These are phyloP conservation scores for Yamadazyma taylorii DNA, from an alignment of 1,139 yeast species.

Conservation along the genomic window DNA sequence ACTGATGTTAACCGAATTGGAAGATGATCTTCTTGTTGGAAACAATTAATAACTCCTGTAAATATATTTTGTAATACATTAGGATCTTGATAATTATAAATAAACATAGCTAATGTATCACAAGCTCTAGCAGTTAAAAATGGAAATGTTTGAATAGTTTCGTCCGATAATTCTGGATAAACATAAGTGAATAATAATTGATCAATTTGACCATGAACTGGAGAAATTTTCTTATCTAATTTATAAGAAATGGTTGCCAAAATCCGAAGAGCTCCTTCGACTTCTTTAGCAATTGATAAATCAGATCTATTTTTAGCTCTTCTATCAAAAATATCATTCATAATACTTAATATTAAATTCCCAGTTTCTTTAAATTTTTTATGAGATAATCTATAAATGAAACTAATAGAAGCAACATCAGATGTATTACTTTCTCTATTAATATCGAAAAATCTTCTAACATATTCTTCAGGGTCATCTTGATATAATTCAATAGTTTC, in stretches of 20 bases:
- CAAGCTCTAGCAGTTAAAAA: constrained; percentile 59
- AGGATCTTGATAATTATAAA: constrained; percentile 38
- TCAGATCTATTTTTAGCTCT: constrained; percentile 35
- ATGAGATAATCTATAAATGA: constrained; percentile 53
- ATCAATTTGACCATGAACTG: constrained; percentile 48
- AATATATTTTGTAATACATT: constrained; percentile 45
- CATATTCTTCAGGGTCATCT: constrained; percentile 73
- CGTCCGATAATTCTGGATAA: constrained; percentile 45
- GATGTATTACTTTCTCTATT: constrained; percentile 74
- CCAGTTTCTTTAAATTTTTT: constrained; percentile 49
- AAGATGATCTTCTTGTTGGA: constrained; percentile 40
- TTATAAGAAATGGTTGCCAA: constrained; percentile 47
- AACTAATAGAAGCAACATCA: constrained; percentile 80
- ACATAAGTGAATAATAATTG: constrained; percentile 44
- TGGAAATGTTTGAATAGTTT: constrained; percentile 32
- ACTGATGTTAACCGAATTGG: constrained; percentile 55
- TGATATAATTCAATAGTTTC: constrained; percentile 63
- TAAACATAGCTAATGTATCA: constrained; percentile 52
- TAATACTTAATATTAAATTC: constrained; percentile 41
- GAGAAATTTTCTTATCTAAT: constrained; percentile 38
- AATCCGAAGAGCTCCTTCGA: constrained; percentile 53
- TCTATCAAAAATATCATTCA: constrained; percentile 51
- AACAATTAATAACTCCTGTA: constrained; percentile 45
- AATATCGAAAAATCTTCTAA: constrained; percentile 66
- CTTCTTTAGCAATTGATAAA: constrained; percentile 35